A percentile compares a stretch with the other conserved stretches of the same genome.
Evolutionary conservation across 2,329 filamentous ascomycete genomes (phyloP).

Genomic region (Leptosphaerulina australis): DNA sequence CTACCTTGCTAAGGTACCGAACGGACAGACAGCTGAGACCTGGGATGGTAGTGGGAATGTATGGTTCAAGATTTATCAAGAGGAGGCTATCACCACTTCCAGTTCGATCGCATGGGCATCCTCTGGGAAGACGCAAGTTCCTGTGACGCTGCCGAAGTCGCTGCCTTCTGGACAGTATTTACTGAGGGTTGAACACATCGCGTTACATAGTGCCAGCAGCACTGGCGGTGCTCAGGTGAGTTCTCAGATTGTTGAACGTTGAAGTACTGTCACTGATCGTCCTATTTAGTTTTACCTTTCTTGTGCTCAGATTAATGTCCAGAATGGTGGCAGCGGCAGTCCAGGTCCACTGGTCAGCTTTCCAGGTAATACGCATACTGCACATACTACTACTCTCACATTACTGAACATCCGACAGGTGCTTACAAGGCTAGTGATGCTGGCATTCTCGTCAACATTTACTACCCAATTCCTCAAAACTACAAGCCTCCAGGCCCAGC

Average conservation of each 20-base stretch:
- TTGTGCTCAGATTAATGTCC: constrained; percentile 54
- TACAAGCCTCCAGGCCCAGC: constrained; percentile 16
- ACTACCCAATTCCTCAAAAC: constrained; percentile 9
- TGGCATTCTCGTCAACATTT: constrained; percentile 19
- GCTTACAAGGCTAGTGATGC: constrained; percentile 36
- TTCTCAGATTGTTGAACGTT: not conserved
- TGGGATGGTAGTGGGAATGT: constrained; percentile 45
- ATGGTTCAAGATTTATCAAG: constrained; percentile 45
- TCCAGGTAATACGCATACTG: too few relatives aligned
- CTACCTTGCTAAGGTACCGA: constrained; percentile 48
- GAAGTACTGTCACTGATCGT: not conserved
- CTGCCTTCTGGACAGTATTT: constrained; percentile 54
- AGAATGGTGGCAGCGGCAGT: constrained; percentile 43
- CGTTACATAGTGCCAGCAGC: constrained; percentile 48
- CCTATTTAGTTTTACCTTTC: constrained; percentile 53
- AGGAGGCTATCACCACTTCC: constrained; percentile 18
- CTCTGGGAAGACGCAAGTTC: constrained; percentile 19
- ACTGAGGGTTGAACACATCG: constrained; percentile 56
- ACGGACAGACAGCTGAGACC: constrained; percentile 35
- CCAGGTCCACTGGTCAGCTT: constrained; percentile 49
- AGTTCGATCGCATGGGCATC: constrained; percentile 2
- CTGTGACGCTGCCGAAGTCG: constrained; percentile 49
- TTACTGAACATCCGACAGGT: too few relatives aligned
- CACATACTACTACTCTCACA: too few relatives aligned
- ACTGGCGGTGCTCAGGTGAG: constrained; percentile 43